Conservation (phyloP, 768 basidiomycete species). For the Krasilnikovozyma curviuscula region DNA sequence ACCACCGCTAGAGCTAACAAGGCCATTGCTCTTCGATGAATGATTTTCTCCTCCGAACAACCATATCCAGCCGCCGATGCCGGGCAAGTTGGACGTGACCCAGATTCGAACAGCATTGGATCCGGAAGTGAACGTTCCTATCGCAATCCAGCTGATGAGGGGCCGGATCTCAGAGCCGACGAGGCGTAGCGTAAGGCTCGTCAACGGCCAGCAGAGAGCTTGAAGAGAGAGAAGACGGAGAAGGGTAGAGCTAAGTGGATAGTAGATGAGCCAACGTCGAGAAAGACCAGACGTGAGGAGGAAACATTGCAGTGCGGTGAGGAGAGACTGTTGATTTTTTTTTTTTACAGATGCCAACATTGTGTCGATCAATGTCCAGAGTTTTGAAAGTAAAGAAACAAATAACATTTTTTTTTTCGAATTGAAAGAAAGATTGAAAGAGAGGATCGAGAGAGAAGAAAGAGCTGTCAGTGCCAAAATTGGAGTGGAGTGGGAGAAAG, state of each 20-base stretch:
- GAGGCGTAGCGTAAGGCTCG: conserved; percentile 59
- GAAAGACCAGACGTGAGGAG: conserved; percentile 71
- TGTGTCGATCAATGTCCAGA: too few relatives aligned
- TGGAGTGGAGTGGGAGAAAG: not conserved
- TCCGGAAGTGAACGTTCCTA: conserved; percentile 71
- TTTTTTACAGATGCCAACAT: too few relatives aligned
- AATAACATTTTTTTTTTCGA: not conserved
- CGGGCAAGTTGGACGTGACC: conserved; percentile 73
- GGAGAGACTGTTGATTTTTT: conserved; percentile 38
- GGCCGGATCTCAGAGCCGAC: conserved; percentile 52
- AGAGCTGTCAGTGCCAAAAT: not conserved
- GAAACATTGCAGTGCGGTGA: conserved; percentile 81
- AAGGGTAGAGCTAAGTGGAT: conserved; percentile 66
- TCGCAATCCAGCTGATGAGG: conserved; percentile 71
- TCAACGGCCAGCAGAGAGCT: conserved; percentile 91
- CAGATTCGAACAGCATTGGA: conserved; percentile 54
- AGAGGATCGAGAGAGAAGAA: not conserved
- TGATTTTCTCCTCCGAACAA: conserved; percentile 28
- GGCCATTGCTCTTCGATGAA: conserved; percentile 12
- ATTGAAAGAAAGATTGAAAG: not conserved
- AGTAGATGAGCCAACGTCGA: conserved; percentile 76
- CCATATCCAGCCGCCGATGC: conserved; percentile 20
- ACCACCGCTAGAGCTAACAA: conserved; percentile 27
- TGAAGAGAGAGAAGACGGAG: conserved; percentile 82
- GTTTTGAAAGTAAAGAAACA: not conserved